Conservation (phyloP, 2,329 filamentous ascomycete species). For the Colletotrichum sp. region DNA sequence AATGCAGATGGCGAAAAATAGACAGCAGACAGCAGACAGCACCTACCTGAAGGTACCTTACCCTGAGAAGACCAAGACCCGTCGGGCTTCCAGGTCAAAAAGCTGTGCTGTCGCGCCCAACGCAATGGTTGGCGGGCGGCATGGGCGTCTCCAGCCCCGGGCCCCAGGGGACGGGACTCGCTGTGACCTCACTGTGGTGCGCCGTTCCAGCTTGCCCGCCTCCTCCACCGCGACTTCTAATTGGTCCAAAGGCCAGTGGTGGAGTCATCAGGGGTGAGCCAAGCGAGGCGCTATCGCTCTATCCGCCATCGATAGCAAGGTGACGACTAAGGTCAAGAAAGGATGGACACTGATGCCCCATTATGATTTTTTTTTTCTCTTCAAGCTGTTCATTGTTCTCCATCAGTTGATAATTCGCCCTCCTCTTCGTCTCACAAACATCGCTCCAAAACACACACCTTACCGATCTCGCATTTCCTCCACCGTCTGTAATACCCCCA, state of each 20-base stretch:
- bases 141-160: constrained; percentile 16
- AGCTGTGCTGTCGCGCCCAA: not conserved
- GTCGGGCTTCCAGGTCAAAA: not conserved
- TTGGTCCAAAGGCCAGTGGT: not conserved
- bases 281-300: constrained; percentile 23
- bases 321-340: constrained; percentile 21
- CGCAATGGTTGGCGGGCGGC: not conserved
- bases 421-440: constrained; percentile 13
- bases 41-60: not conserved
- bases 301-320: constrained; percentile 21
- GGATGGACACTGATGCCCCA: constrained; percentile 18
- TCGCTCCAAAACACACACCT: not conserved
- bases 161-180: not conserved
- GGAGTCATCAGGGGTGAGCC: constrained; percentile 10
- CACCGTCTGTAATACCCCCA: constrained; percentile 12
- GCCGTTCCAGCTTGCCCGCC: constrained; percentile 13
- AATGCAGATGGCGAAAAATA: not conserved
- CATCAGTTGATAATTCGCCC: constrained; percentile 19
- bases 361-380: constrained; percentile 21
- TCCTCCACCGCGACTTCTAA: not conserved
- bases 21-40: not conserved
- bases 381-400: constrained; percentile 22
- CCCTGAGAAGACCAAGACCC: not conserved
- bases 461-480: not conserved
- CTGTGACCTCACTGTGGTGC: constrained; percentile 21